Conservation (phyloP, 345 rosid genomes). For the Rubroshorea leprosula region DNA sequence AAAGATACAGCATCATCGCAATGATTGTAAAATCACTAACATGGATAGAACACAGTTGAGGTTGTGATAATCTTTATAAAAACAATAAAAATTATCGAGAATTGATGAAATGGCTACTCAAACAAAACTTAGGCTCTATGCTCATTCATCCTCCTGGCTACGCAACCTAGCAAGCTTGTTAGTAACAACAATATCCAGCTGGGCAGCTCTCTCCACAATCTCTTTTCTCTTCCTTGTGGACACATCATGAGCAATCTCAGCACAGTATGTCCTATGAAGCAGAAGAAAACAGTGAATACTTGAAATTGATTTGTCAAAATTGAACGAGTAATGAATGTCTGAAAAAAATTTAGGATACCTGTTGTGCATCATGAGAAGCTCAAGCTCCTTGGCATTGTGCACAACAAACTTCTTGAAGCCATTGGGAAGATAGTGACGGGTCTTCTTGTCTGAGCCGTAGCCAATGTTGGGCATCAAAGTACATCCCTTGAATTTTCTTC, state of each 20-base stretch:
- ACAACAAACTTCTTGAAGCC: constrained; percentile 85
- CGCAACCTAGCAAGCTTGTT: constrained; percentile 76
- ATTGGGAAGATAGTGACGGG: constrained; percentile 75
- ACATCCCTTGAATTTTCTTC: constrained; percentile 84
- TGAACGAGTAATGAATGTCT: no score
- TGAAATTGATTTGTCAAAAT: no score
- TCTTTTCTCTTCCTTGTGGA: constrained; percentile 81
- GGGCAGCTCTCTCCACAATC: constrained; percentile 77
- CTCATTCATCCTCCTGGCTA: constrained; percentile 78
- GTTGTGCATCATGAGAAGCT: constrained; percentile 91
- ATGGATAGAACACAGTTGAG: not conserved
- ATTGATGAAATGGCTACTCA: not conserved
- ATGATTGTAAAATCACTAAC: no score
- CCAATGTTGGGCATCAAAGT: constrained; percentile 85
- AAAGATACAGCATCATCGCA: no score
- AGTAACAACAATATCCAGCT: constrained; percentile 70
- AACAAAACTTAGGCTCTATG: no score
- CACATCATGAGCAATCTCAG: constrained; percentile 78
- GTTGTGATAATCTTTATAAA: not conserved
- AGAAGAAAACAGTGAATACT: not conserved
- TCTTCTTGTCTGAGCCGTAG: constrained; percentile 75
- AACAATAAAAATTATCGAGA: constrained; percentile 1
- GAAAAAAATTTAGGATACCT: no score
- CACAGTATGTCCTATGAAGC: constrained; percentile 64
- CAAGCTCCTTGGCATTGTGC: constrained; percentile 66